Evolutionary conservation across 2,329 filamentous ascomycete genomes (phyloP), one percentile per base, ranked within the genome.

Genomic region (Parastagonospora avenae): DNA sequence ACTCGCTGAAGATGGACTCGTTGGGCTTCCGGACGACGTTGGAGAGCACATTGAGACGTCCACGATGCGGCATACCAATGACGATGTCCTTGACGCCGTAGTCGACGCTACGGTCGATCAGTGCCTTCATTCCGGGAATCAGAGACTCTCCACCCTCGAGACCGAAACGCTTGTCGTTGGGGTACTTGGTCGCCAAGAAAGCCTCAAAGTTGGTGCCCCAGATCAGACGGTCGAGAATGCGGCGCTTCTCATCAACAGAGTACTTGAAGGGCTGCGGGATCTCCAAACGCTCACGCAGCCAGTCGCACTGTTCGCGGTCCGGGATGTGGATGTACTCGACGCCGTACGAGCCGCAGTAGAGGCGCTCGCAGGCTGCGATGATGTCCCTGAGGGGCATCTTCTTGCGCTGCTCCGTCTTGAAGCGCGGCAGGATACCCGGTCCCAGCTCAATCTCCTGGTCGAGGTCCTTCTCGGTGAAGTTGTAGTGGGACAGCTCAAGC

Each of bases 1-100:
- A 99, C 77, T 99, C 94, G 74, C 90, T 96, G 82, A 99, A 99
- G 77, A 99, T 99, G 61, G 94, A 97, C 80, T 97, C 94, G 77
- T 99, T 99, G 67, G 94, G 93, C 80, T 99, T 99, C 72, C 94
- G 89, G 65, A 99, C 94, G 71, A 99, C 94, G 79, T 99, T 99
- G 80, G 90, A 95, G 57, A 99, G 86, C 46, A 99, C 92, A 72
- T 99, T 99, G 59, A 99, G 86, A 82, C 94, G 91, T 71, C 94
- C 94, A 85, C 94, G 92, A 77, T 99, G 94, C 62, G 94, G 94
- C 94, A 99, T 99, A 70, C 94, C 94, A 70, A 99, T 99, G 71
- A 99, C 90, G 67, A 99, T 97, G 72, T 99, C 94, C 82, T 97
- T 97, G 71, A 99, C 90, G 52, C 94, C 94, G 70, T 96, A 96